phyloP scores from a whole-genome alignment of 2,329 filamentous ascomycete genomes.

The Incumbomyces delicatus region DNA sequence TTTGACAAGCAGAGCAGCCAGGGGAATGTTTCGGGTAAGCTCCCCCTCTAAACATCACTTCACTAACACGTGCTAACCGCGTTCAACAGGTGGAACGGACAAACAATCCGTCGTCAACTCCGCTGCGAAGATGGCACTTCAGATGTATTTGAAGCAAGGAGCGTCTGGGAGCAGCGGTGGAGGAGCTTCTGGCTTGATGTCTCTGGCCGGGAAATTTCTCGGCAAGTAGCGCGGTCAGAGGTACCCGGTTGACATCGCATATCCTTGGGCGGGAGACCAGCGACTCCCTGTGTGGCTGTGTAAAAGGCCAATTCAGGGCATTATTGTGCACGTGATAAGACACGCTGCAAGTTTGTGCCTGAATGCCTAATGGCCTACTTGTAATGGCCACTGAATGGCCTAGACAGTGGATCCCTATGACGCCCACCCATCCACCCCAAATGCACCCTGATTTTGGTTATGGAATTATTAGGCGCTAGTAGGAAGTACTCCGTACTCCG shows the following conservation, averaged over 20 bases:
- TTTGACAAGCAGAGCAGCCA: constrained; percentile 50
- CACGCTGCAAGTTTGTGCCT: too few species aligned
- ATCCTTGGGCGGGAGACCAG: too few species aligned
- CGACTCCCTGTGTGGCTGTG: too few species aligned
- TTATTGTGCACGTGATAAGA: too few species aligned
- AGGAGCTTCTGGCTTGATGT: constrained; percentile 44
- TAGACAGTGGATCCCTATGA: too few species aligned
- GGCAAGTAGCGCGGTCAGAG: constrained; percentile 3
- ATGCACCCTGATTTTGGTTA: too few species aligned
- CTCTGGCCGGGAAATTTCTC: constrained; percentile 53
- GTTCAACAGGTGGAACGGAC: constrained; percentile 41
- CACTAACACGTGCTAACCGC: background rate
- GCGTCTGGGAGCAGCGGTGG: constrained; percentile 26
- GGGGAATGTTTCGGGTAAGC: constrained; percentile 41
- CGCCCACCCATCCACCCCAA: too few species aligned
- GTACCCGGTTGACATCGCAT: too few species aligned
- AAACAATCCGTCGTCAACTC: constrained; percentile 73
- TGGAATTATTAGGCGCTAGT: background rate
- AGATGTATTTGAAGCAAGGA: constrained; percentile 77
- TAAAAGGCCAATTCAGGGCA: too few species aligned
- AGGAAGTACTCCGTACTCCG: too few species aligned
- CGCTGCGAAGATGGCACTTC: constrained; percentile 77
- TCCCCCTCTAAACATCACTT: background rate
- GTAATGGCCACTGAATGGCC: too few species aligned
- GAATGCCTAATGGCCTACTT: too few species aligned